Evolutionary conservation across 148 eudicot genomes (phyloP).

Genomic region (Heliamphora exappendiculata): DNA sequence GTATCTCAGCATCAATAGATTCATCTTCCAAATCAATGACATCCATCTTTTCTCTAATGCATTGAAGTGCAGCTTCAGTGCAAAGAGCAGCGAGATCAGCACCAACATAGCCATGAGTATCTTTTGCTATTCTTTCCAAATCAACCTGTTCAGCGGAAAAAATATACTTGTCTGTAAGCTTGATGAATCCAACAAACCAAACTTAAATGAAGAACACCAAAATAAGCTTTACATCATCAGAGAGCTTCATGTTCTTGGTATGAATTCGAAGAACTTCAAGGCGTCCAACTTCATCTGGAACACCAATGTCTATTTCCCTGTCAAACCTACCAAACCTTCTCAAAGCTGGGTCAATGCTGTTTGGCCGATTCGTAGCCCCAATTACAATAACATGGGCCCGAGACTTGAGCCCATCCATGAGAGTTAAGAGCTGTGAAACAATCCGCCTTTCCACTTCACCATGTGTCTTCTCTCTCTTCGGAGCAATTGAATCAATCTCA

Average conservation of each 20-base stretch:
- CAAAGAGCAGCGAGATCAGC: constrained; percentile 44
- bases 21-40: constrained; percentile 44
- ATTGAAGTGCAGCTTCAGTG: constrained; percentile 45
- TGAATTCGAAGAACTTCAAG: constrained; percentile 46
- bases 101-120: constrained; percentile 43
- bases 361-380: constrained; percentile 33
- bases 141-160: constrained; percentile 22
- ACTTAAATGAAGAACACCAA: neutral
- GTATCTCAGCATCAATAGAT: constrained; percentile 39
- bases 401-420: constrained; percentile 41
- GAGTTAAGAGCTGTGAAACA: constrained; percentile 32
- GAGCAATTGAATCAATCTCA: constrained; percentile 43
- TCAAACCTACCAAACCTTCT: constrained; percentile 37
- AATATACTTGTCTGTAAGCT: neutral
- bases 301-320: constrained; percentile 36
- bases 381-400: constrained; percentile 34
- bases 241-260: constrained; percentile 44
- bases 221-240: constrained; percentile 22
- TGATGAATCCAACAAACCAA: neutral
- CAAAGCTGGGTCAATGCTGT: constrained; percentile 34
- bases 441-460: constrained; percentile 44
- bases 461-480: constrained; percentile 41
- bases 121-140: constrained; percentile 33
- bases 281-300: constrained; percentile 42
- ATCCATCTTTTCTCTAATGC: constrained; percentile 46